Percentiles rank a stretch among this genome's conserved stretches.
Conservation (phyloP, 1,284 basidiomycete species). For the Phellopilus nigrolimitatus region DNA sequence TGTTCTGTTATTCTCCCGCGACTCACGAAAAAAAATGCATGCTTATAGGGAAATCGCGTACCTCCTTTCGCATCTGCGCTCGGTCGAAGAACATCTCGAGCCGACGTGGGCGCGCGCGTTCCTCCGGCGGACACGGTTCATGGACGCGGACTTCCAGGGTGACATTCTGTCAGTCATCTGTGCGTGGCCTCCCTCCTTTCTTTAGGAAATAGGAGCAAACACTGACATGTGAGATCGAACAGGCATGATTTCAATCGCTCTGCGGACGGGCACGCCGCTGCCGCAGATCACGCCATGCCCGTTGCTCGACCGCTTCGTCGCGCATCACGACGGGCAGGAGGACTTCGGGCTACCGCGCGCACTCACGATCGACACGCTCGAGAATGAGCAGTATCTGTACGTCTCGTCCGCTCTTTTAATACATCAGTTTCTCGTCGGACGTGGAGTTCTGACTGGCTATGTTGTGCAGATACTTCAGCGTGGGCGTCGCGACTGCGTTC, state of each 20-base stretch:
- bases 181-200: constrained; percentile 31
- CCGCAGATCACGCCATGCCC: constrained; percentile 87
- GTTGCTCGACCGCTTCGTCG: constrained; percentile 60
- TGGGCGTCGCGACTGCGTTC: constrained; percentile 67
- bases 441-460: neutral
- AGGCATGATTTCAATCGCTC: constrained; percentile 67
- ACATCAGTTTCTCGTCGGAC: too few species aligned
- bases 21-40: too few species aligned
- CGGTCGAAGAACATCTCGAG: constrained; percentile 60
- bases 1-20: too few species aligned
- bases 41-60: constrained; percentile 50
- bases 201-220: neutral
- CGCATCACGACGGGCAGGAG: constrained; percentile 24
- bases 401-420: neutral
- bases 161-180: constrained; percentile 79
- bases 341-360: constrained; percentile 19
- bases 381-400: constrained; percentile 26
- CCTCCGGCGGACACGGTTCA: constrained; percentile 69
- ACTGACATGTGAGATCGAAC: neutral
- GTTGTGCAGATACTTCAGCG: constrained; percentile 55
- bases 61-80: constrained; percentile 59
- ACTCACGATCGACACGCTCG: constrained; percentile 23
- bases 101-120: constrained; percentile 74
- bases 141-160: constrained; percentile 79
- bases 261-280: constrained; percentile 69